These are phyloP conservation scores for Harringtonia lauricola DNA, from an alignment of 2,329 filamentous ascomycete species.

Conservation along the genomic window DNA sequence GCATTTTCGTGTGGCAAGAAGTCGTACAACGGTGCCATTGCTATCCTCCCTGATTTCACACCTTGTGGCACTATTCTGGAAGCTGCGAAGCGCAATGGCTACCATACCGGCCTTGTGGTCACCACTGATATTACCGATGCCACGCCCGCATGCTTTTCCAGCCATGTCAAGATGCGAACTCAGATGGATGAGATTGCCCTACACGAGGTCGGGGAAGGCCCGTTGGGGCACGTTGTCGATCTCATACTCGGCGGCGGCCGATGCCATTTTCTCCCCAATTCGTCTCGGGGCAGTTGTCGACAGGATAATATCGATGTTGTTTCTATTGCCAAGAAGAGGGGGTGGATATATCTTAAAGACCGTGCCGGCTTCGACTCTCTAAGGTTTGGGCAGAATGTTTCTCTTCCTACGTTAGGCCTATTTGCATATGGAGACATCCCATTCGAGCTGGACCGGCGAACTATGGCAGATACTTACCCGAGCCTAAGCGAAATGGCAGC, in stretches of 20 bases:
- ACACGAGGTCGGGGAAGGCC: conserved; percentile 82
- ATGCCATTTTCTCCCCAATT: conserved; percentile 86
- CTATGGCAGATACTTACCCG: conserved; percentile 70
- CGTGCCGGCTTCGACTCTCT: conserved; percentile 68
- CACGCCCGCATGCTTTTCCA: conserved; percentile 88
- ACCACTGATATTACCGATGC: conserved; percentile 94
- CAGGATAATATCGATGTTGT: conserved; percentile 67
- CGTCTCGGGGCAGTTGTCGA: conserved; percentile 70
- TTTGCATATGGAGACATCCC: conserved; percentile 78
- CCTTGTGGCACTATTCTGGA: conserved; percentile 90
- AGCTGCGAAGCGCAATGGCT: conserved; percentile 84
- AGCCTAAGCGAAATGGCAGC: conserved; percentile 85
- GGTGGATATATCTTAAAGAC: conserved; percentile 68
- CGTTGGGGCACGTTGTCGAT: conserved; percentile 78
- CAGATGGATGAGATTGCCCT: conserved; percentile 88
- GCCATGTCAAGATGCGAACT: conserved; percentile 67
- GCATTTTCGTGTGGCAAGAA: conserved; percentile 89
- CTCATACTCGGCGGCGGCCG: conserved; percentile 86
- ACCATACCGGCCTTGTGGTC: conserved; percentile 85
- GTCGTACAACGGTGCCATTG: conserved; percentile 95
- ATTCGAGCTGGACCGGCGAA: conserved; percentile 82
- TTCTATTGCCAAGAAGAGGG: conserved; percentile 59
- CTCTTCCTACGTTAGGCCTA: conserved; percentile 77
- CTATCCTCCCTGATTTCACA: conserved; percentile 70
- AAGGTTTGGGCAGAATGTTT: conserved; percentile 51